Evolutionary conservation across 2,329 filamentous ascomycete species (phyloP).

Genomic region (Monascus ruber): DNA sequence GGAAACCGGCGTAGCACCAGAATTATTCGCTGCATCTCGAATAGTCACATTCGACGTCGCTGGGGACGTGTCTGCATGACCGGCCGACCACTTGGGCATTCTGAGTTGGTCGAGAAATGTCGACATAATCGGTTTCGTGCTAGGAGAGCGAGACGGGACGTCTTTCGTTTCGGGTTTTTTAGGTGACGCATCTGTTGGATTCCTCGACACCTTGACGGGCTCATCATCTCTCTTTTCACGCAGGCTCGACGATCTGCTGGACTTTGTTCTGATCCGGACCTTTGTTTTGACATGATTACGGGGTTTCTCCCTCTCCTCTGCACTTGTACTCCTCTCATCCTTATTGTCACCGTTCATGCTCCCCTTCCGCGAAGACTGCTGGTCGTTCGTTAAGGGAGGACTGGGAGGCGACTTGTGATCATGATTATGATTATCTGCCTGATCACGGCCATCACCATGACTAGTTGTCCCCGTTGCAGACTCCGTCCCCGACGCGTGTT

Average conservation of each 20-base stretch:
- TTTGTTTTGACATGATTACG: constrained; percentile 22
- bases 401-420: constrained; percentile 34
- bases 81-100: constrained; percentile 21
- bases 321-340: constrained; percentile 10
- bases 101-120: constrained; percentile 21
- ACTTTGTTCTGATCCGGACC: constrained; percentile 25
- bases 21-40: constrained; percentile 26
- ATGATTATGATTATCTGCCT: constrained; percentile 19
- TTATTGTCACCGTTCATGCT: constrained; percentile 22
- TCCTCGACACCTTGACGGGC: constrained; percentile 20
- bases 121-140: constrained; percentile 23
- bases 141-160: constrained; percentile 21
- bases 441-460: constrained; percentile 7
- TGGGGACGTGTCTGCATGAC: constrained; percentile 20
- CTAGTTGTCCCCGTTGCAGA: background rate
- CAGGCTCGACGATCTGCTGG: constrained; percentile 31
- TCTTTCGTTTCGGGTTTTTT: constrained; percentile 8
- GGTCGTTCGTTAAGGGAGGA: constrained; percentile 36
- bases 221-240: constrained; percentile 28
- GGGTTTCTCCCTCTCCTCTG: constrained; percentile 15
- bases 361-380: constrained; percentile 28
- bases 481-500: too few relatives aligned
- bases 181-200: constrained; percentile 7
- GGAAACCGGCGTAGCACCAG: constrained; percentile 36
- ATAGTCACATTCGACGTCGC: constrained; percentile 25